These are phyloP conservation scores for Carex arenaria DNA, from an alignment of 202 grass and related monocot species.

Conservation along the genomic window DNA sequence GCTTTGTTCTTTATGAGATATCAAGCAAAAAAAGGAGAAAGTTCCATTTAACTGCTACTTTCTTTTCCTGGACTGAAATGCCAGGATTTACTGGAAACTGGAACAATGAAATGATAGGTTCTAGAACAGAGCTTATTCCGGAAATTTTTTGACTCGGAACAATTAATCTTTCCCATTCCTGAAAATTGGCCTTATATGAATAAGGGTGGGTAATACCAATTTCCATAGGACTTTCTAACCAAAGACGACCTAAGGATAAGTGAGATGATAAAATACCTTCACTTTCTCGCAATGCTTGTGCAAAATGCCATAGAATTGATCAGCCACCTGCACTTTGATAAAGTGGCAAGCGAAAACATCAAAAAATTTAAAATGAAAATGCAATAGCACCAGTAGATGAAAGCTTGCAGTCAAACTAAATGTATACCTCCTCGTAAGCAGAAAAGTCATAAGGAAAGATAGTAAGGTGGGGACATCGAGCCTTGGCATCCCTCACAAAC, in stretches of 20 bases:
- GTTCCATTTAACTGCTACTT: not conserved
- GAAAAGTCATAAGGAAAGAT: slow-evolving; percentile 84
- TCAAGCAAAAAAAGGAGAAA: not conserved
- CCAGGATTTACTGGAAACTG: slow-evolving; percentile 11
- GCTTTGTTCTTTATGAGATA: not conserved
- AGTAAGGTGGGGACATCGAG: slow-evolving; percentile 63
- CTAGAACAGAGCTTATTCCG: not conserved
- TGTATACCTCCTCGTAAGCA: slow-evolving; percentile 80
- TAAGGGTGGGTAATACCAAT: not conserved
- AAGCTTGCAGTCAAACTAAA: slow-evolving; percentile 15
- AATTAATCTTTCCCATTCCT: not conserved
- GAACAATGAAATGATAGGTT: slow-evolving; percentile 6
- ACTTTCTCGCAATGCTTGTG: slow-evolving; percentile 88
- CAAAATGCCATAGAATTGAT: slow-evolving; percentile 89
- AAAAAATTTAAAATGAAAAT: slow-evolving; percentile 11
- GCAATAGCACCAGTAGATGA: not conserved
- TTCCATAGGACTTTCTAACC: not conserved
- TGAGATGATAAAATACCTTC: slow-evolving; percentile 45
- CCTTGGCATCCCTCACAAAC: slow-evolving; percentile 91
- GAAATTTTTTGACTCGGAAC: not conserved
- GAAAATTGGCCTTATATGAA: not conserved
- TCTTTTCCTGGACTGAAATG: not conserved
- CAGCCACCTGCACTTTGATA: slow-evolving; percentile 66
- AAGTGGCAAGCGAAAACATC: slow-evolving; percentile 21
- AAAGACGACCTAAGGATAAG: not conserved